Base-by-base conservation (phyloP, 2,329 filamentous ascomycete genomes). In the Podosphaera aphanis region DNA sequence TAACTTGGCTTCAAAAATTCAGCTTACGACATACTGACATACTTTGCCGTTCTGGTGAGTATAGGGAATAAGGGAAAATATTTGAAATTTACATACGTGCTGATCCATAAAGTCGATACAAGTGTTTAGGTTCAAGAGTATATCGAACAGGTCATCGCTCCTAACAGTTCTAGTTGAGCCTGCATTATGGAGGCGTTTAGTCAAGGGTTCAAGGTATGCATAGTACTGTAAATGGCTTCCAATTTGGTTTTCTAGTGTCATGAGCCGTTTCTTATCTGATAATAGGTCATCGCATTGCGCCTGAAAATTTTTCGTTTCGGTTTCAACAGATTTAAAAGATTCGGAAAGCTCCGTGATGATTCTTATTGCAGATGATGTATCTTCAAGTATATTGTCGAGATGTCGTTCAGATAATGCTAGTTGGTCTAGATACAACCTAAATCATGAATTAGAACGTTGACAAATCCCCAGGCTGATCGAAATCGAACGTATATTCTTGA, bases 181-280 rank as follows among this genome's bases (percentile, higher is more conserved):
- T 0, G 90, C 86, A 0, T 86, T 86, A 65, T 95, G 95, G 48
- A 98, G 73, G 13, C 85, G 74, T 46, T 86, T 73, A 0, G 85
- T 93, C 49, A 88, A 85, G 41, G 79, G 85, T 51, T 98, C 90
- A 5, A 98, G 70, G 58, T 93, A 94, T 18, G 81, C 75, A 61
- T 98, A 98, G 62, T 93, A 94, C 57, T 86, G 78, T n/a, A 94
- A 66, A 54, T 94, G 92, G 20, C 83, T 81, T 21, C 83, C 79
- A 47, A 98, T 79, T 48, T 85, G 79, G 52, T 92, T 75, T 2
- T 85, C 84, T 37, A 98, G 70, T 52, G 70, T 72, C 50, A 83
- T 77, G 36, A 94, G 69, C 20, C 82, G 75, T 54, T 71, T 74
- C 63, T 95, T 85, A 55, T 93, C 86, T 1, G 73, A 68, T 25